Conservation (phyloP, 2,329 filamentous ascomycete species). For the Aurifilum marmelostoma region DNA sequence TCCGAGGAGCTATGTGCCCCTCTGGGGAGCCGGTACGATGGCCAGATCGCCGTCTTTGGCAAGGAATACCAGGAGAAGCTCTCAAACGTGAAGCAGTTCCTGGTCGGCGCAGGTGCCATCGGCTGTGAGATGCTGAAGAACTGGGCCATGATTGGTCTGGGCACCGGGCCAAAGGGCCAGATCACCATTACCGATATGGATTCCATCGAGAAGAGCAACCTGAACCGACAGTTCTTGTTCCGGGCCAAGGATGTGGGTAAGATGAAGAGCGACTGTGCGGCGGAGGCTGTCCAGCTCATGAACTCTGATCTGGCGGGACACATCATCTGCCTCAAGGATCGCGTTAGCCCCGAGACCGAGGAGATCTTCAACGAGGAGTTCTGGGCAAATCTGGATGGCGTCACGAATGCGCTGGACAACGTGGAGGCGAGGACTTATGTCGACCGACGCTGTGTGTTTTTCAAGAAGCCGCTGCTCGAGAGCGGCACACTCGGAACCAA, state of each 20-base stretch:
- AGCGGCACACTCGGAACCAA: constrained; percentile 98
- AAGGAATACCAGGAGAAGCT: constrained; percentile 93
- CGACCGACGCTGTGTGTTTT: constrained; percentile 95
- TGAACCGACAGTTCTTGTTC: constrained; percentile 97
- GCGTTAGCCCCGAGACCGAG: constrained; percentile 90
- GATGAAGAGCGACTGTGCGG: constrained; percentile 95
- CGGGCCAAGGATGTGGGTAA: constrained; percentile 89
- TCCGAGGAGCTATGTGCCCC: constrained; percentile 90
- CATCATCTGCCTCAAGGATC: constrained; percentile 83
- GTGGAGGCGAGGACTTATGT: constrained; percentile 97
- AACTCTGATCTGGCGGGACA: constrained; percentile 90
- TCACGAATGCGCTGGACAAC: constrained; percentile 97
- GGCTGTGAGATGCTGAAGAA: constrained; percentile 99
- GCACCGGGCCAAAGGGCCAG: constrained; percentile 82
- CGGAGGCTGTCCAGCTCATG: constrained; percentile 88
- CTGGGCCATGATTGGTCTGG: constrained; percentile 98
- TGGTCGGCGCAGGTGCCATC: constrained; percentile 95
- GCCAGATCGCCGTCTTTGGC: constrained; percentile 95
- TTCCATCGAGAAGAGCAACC: constrained; percentile 97
- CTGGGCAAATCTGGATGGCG: constrained; percentile 84
- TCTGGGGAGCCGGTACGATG: constrained; percentile 84
- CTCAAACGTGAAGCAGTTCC: constrained; percentile 85
- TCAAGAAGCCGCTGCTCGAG: constrained; percentile 94
- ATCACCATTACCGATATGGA: constrained; percentile 98
- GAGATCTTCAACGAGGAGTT: constrained; percentile 93